A percentile compares a stretch with the other conserved stretches of the same genome.
These are phyloP conservation scores for Rhizopus delemar DNA, from an alignment of 371 early-diverging fungal species.

Conservation along the genomic window DNA sequence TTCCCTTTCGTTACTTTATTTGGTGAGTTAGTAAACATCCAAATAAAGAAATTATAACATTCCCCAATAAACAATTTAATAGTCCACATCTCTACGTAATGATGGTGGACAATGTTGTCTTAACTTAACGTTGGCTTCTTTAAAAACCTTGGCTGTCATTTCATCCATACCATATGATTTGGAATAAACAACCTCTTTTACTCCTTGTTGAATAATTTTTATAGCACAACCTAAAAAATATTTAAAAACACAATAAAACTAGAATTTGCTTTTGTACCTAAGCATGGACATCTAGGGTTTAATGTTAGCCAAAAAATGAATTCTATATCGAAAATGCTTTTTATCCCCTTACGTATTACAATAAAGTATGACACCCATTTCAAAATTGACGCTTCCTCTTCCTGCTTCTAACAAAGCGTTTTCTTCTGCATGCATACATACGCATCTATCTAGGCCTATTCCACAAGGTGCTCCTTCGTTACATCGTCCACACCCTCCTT, in stretches of 20 bases:
- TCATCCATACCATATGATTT: conserved; percentile 90
- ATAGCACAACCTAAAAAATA: conserved; percentile 78
- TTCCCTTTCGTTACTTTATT: conserved; percentile 9
- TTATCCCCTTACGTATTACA: conserved; percentile 77
- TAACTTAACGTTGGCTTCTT: conserved; percentile 77
- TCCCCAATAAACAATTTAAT: conserved; percentile 12
- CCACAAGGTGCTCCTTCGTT: conserved; percentile 82
- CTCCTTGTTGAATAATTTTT: conserved; percentile 94
- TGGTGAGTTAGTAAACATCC: conserved; percentile 21
- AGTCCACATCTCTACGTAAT: conserved; percentile 29
- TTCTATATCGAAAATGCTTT: conserved; percentile 6
- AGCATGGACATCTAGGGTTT: conserved; percentile 64
- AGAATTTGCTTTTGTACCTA: conserved; percentile 49
- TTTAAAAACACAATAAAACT: conserved; percentile 38
- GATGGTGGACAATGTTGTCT: conserved; percentile 76
- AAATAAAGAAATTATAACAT: conserved; percentile 14
- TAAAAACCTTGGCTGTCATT: conserved; percentile 75
- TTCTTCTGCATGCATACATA: conserved; percentile 99
- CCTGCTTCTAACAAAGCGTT: conserved; percentile 97
- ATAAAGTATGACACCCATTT: conserved; percentile 74
- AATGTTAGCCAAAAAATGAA: conserved; percentile 5
- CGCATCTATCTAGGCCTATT: conserved; percentile 79
- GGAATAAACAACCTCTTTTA: conserved; percentile 89
- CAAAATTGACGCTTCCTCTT: conserved; percentile 71
- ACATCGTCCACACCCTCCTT: conserved; percentile 95